Percentiles rank a stretch among this genome's conserved stretches.
Conservation (phyloP, 257 asterid species). For the Paulownia fortunei region DNA sequence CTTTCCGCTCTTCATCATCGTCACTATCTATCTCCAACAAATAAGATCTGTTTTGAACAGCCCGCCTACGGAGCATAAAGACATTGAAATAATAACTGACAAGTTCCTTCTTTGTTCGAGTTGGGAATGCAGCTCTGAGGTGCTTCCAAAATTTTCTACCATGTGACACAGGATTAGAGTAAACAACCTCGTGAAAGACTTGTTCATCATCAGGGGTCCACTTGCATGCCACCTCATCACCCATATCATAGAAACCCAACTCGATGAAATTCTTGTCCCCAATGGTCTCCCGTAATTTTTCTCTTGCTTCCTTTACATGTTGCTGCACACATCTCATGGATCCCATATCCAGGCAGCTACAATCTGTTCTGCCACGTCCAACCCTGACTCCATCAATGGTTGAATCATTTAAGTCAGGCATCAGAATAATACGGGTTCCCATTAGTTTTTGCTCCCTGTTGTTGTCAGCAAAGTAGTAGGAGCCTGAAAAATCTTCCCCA, state of each 20-base stretch:
- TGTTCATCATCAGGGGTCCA: slow-evolving; percentile 81
- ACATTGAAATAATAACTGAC: slow-evolving; percentile 87
- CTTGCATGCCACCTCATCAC: slow-evolving; percentile 65
- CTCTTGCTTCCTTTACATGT: slow-evolving; percentile 72
- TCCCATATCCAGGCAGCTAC: slow-evolving; percentile 68
- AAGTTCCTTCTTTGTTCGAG: slow-evolving; percentile 59
- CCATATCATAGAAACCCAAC: slow-evolving; percentile 75
- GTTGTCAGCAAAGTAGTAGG: slow-evolving; percentile 7
- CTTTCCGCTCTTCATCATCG: slow-evolving; percentile 76
- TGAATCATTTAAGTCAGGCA: slow-evolving; percentile 45
- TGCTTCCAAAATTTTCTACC: slow-evolving; percentile 77
- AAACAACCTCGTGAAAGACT: slow-evolving; percentile 65
- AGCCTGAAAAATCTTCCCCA: slow-evolving; percentile 21
- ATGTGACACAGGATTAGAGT: slow-evolving; percentile 61
- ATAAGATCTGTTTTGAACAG: slow-evolving; percentile 71
- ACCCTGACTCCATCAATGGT: slow-evolving; percentile 37
- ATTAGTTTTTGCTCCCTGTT: slow-evolving; percentile 38
- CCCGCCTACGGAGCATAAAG: slow-evolving; percentile 70
- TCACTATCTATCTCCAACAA: slow-evolving; percentile 84
- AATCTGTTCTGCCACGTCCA: slow-evolving; percentile 60
- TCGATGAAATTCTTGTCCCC: slow-evolving; percentile 51
- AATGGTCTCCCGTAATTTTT: slow-evolving; percentile 47
- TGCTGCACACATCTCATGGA: slow-evolving; percentile 82
- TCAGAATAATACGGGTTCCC: slow-evolving; percentile 55
- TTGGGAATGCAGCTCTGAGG: slow-evolving; percentile 62